phyloP scores from a whole-genome alignment of 495 filamentous ascomycete genomes.

The Xylaria acuta region DNA sequence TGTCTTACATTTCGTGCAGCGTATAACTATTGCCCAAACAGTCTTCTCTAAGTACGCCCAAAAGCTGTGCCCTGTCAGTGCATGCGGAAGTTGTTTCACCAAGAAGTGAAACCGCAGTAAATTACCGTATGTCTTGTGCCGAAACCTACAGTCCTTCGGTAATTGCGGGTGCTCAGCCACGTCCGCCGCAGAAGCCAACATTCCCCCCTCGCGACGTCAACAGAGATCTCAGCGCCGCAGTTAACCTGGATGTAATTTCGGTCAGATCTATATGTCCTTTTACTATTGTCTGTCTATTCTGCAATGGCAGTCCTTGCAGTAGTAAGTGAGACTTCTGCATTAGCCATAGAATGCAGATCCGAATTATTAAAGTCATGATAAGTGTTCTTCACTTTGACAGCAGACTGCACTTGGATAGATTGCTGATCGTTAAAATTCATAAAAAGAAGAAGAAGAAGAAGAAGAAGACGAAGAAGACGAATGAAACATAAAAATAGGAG shows the following conservation, averaged over 20 bases:
- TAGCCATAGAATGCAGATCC: not conserved
- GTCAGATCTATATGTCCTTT: not conserved
- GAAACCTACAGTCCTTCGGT: conserved; percentile 3
- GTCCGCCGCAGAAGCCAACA: conserved; percentile 6
- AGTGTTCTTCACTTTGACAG: not conserved
- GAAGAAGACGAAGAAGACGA: too few species aligned
- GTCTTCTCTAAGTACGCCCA: not conserved
- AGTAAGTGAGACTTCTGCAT: not conserved
- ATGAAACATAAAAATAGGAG: too few species aligned
- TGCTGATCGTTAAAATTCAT: not conserved
- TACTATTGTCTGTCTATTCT: not conserved
- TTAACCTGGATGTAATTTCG: not conserved
- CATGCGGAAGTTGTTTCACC: conserved; percentile 1
- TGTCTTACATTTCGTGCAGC: conserved; percentile 8
- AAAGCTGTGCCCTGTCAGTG: not conserved
- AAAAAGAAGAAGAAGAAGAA: not conserved
- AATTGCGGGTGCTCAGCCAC: conserved; percentile 7
- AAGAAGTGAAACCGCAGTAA: not conserved
- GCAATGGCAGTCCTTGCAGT: not conserved
- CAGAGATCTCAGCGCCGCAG: not conserved
- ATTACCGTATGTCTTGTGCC: conserved; percentile 3
- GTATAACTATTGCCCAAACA: not conserved
- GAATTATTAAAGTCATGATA: not conserved
- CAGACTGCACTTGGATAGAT: not conserved
- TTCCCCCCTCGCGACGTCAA: not conserved